phyloP scores from a whole-genome alignment of 2,329 filamentous ascomycete genomes.

The Scedosporium boydii region DNA sequence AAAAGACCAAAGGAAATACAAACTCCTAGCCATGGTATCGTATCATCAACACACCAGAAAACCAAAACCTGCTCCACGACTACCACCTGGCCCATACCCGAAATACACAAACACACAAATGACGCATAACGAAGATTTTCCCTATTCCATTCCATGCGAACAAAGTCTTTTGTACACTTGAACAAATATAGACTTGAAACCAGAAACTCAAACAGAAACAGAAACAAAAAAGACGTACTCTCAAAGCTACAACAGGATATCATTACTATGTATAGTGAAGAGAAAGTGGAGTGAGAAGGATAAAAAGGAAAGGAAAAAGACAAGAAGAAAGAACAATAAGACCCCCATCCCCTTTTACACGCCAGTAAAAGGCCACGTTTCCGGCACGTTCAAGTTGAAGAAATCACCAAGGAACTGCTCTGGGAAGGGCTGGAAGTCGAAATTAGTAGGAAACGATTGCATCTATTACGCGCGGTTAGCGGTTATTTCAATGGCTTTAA shows the following conservation, averaged over 20 bases:
- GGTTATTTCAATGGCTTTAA: neutral
- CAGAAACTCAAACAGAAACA: neutral
- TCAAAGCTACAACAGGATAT: neutral
- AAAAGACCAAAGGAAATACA: no score
- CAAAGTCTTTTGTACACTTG: neutral
- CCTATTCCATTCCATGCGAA: neutral
- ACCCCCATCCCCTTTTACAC: neutral
- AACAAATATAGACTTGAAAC: no score
- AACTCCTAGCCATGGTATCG: no score
- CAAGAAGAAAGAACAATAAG: neutral
- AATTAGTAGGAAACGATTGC: neutral
- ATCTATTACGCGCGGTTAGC: neutral
- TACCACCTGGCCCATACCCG: no score
- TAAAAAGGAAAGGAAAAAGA: neutral
- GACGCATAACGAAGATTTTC: no score
- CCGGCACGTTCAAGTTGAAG: constrained; percentile 5
- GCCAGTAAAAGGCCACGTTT: constrained; percentile 2
- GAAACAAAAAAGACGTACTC: neutral
- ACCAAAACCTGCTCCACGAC: no score
- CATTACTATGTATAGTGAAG: neutral
- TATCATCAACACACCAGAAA: no score
- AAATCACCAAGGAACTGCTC: constrained; percentile 6
- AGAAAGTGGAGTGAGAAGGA: neutral
- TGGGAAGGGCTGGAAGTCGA: constrained; percentile 4
- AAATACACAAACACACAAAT: no score